Percentiles rank a stretch among this genome's conserved stretches.
phyloP scores from a whole-genome alignment of 2,329 filamentous ascomycete species.

The Domatiomyces catenatus region DNA sequence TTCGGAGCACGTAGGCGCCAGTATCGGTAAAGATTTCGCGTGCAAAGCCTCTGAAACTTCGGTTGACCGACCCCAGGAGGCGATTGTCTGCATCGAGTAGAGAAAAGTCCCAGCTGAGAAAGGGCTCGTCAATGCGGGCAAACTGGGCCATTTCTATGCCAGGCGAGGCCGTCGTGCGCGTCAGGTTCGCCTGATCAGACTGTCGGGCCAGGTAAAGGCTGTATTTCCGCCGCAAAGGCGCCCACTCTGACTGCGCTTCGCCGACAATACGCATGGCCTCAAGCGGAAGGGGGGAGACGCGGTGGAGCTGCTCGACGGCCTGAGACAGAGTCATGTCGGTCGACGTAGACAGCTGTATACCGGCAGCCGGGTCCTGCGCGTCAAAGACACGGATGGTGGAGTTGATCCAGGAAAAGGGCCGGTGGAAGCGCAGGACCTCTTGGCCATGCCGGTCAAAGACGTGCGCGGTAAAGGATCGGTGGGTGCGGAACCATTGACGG shows the following conservation, averaged over 20 bases:
- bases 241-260: conserved; percentile 50
- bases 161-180: conserved; percentile 21
- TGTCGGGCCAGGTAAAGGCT: conserved; percentile 46
- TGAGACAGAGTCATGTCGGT: conserved; percentile 17
- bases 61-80: conserved; percentile 46
- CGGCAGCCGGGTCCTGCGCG: conserved; percentile 28
- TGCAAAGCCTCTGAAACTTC: conserved; percentile 47
- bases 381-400: conserved; percentile 44
- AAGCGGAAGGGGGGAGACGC: conserved; percentile 39
- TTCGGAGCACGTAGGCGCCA: conserved; percentile 47
- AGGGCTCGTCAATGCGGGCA: conserved; percentile 46
- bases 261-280: conserved; percentile 48
- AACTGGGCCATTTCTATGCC: conserved; percentile 35
- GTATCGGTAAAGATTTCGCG: conserved; percentile 52
- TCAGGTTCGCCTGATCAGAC: conserved; percentile 13
- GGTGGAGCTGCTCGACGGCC: conserved; percentile 28
- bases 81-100: conserved; percentile 35
- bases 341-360: conserved; percentile 18
- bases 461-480: conserved; percentile 49
- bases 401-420: conserved; percentile 50
- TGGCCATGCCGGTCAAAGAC: conserved; percentile 47
- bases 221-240: conserved; percentile 46
- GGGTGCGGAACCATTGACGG: conserved; percentile 46
- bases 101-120: conserved; percentile 51
- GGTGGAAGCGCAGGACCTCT: conserved; percentile 46